Conservation (phyloP, 129 eudicot species). For the Lactuca sativa region DNA sequence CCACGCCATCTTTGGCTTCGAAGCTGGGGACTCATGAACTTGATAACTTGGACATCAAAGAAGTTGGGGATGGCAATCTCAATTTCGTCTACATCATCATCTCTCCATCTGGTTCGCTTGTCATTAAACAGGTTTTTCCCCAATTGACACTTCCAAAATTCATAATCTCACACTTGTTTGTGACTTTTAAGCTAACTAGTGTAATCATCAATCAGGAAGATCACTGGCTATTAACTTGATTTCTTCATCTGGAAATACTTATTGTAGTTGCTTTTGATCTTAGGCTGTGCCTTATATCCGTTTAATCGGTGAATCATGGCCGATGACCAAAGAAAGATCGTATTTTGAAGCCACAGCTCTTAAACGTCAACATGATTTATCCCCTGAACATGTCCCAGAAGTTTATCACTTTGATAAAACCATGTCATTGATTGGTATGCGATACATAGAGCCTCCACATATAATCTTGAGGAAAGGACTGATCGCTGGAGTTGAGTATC, state of each 20-base stretch:
- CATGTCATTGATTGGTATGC: constrained; percentile 94
- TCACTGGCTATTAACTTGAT: neutral
- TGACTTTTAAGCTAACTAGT: too few species aligned
- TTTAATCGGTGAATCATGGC: constrained; percentile 98
- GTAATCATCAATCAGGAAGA: neutral
- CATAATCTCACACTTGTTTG: neutral
- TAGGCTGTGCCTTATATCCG: constrained; percentile 91
- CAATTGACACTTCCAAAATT: neutral
- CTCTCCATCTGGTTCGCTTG: constrained; percentile 61
- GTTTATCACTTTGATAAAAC: constrained; percentile 86
- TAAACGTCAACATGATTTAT: constrained; percentile 67
- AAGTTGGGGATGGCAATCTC: constrained; percentile 95
- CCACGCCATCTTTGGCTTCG: constrained; percentile 64
- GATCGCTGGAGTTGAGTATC: constrained; percentile 85
- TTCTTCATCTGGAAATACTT: neutral
- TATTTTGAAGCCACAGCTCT: constrained; percentile 79
- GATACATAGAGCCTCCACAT: constrained; percentile 90
- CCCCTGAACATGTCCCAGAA: constrained; percentile 85
- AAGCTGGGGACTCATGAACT: constrained; percentile 52
- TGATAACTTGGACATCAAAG: constrained; percentile 58
- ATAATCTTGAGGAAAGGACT: constrained; percentile 86
- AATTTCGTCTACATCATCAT: constrained; percentile 82
- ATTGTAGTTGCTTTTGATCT: neutral
- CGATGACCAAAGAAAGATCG: constrained; percentile 92
- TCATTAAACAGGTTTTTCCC: constrained; percentile 76